Conservation (phyloP, 192 early-diverging fungal genomes). For the Backusella sp. region DNA sequence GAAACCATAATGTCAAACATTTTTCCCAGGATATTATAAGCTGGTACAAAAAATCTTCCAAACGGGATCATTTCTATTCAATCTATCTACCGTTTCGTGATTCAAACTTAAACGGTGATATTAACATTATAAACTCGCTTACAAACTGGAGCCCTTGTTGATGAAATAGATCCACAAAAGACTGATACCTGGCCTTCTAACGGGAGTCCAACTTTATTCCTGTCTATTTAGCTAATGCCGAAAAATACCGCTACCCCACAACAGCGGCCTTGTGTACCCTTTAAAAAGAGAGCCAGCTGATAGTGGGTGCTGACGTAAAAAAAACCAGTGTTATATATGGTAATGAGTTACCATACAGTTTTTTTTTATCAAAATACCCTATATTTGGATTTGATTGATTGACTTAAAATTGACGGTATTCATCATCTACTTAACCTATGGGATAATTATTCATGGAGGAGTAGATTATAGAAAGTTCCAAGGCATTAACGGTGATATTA, state of each 20-base stretch:
- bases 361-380: not conserved
- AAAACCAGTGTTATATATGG: not conserved
- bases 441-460: not conserved
- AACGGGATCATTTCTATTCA: constrained; percentile 2
- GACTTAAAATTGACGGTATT: not conserved
- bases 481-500: not conserved
- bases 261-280: not conserved
- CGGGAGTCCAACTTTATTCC: not conserved
- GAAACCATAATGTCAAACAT: constrained; percentile 14
- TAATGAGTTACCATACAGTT: not conserved
- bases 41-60: constrained; percentile 5
- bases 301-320: constrained; percentile 3
- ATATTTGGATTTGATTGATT: not conserved
- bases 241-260: not conserved
- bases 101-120: not conserved
- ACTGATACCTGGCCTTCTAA: not conserved
- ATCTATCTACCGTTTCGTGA: constrained; percentile 1
- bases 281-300: not conserved
- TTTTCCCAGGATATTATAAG: constrained; percentile 13
- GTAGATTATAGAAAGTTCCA: not conserved
- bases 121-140: not conserved
- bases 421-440: not conserved
- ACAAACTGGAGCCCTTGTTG: not conserved
- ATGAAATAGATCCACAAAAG: not conserved
- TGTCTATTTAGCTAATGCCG: not conserved